Base-by-base conservation (phyloP, 2,329 filamentous ascomycete genomes). In the Sporothrix sp. region DNA sequence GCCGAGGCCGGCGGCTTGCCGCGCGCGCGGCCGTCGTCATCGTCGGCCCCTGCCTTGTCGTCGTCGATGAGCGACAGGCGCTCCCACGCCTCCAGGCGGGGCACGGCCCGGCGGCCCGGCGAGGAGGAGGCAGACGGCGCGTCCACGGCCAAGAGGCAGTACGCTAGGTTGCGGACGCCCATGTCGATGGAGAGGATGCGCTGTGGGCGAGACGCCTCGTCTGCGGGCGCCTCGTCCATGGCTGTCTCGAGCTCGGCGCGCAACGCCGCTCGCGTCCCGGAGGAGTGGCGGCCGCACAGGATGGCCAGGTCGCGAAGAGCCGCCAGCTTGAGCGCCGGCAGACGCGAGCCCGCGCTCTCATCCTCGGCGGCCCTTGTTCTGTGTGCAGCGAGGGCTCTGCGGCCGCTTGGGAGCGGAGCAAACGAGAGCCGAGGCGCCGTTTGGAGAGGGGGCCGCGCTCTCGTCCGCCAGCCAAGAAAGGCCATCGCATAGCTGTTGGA, bases 81-180 rank as follows among this genome's bases (percentile, higher is more conserved):
- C 39, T 62, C 55, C 61, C 61, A 62, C 7, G 60, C 48, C 47
- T 58, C 43, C 48, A 61, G 47, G n/a, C 54, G 54, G 32, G 60
- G 45, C 14, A 30, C 33, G 1, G 36, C n/a, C 7, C 18, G 10
- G 3, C 10, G 21, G 1, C 7, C 23, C n/a, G n/a, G n/a, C n/a
- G n/a, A n/a, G n/a, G n/a, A n/a, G 9, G 25, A 11, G 5, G 18
- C 28, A 11, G 18, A 13, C 7, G 18, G 4, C 14, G 20, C 14
- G 28, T 42, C 27, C 7, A 54, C 52, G 2, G 38, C 59, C 20
- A 86, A 64, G 54, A 87, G 72, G 56, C 84, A 85, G 62, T 81
- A 87, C 1, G 86, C 87, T 4, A 94, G 70, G 62, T 94, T 94
- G 38, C 79, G 80, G 57, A 94, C 85, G 4, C 87, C 87, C 79